Base-by-base conservation (phyloP, 2,329 filamentous ascomycete genomes). In the Lachnellula arida region DNA sequence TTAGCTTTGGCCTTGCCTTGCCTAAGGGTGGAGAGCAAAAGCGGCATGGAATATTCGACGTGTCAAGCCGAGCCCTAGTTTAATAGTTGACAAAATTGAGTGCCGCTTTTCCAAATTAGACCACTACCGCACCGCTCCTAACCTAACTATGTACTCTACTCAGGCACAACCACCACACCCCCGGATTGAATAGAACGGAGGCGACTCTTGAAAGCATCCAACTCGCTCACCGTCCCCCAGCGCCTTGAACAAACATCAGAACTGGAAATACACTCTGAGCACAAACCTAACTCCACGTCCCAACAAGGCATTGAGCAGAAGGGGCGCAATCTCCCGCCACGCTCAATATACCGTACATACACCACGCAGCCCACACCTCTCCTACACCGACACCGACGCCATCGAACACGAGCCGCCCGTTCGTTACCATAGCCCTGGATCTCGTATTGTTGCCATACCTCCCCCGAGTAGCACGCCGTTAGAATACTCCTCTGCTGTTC, bases 401-500 rank as follows among this genome's bases (percentile, higher is more conserved):
- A 47, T 59, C 52, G 23, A 48, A 49, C 55, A 51, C 52, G 47
- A 59, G 44, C 47, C 39, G 7, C 46, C 25, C 28, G 42, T 32
- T 47, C n/a, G n/a, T n/a, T n/a, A 22, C 17, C 49, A 19, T 40
- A 39, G 40, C 50, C 49, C 46, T 51, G 39, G 54, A 39, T 49
- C 58, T 60, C 57, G 56, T 60, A 61, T 62, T 58, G 48, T 58
- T 60, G 51, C 51, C 25, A 62, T 54, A 54, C 49, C 47, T 22
- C n/a, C 34, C 47, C 44, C 44, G 42, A 51, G 46, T 53, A 58
- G 22, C 50, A 58, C 44, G 43, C 54, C 49, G 49, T 55, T 53
- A 49, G 39, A 57, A 53, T 44, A 32, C 42, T 51, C 55, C 55
- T 51, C 61, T 56, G 40, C 59, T 60, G 53, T 60, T 60, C 56